Base-by-base conservation (phyloP, 805 yeast genomes). In the Candida xyloterini region DNA sequence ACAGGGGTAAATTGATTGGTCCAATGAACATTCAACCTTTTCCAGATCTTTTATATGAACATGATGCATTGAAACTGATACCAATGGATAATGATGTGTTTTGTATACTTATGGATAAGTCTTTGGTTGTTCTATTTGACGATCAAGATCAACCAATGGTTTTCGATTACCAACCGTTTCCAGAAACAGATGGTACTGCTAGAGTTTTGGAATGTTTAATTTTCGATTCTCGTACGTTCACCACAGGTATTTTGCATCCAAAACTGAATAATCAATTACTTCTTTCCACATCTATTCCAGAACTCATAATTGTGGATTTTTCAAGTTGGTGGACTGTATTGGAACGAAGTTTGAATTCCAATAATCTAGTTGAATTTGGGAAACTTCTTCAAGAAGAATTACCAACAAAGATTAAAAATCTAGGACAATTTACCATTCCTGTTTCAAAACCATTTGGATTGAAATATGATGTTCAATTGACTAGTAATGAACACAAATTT, bases 1-100 rank as follows among this genome's bases (percentile, higher is more conserved):
- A 26, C 10, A 43, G 42, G 27, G 60, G 60, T 9, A 53, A 50
- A 26, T 42, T 61, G 5, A 35, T 43, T 1, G 87, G 87, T 2
- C 84, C 87, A 2, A 64, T 76, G 38, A 50, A 65, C 1, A 61
- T 79, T 10, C 53, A 61, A 22, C 84, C 85, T 3, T 81, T 68
- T 47, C 84, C 85, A 1, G 71, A 68, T 3, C 57, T 53, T 9
- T 56, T 81, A 3, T 80, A 82, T 53, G 65, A 63, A 3, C 71
- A 65, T 24, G 65, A 66, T 7, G 74, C 76, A 0, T 43, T 57
- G 13, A 52, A 52, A 29, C 21, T 61, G 9, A 22, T 60, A 3
- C 29, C 61, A 5, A 25, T 61, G 38, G 45, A 51, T 7, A 47
- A 54, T 28, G 63, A 55, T 33, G 16, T 61, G 16, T 18, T 61